Percentiles rank a stretch among this genome's conserved stretches.
Conservation (phyloP, 2,329 filamentous ascomycete species). For the Lizonia empirigonia region DNA sequence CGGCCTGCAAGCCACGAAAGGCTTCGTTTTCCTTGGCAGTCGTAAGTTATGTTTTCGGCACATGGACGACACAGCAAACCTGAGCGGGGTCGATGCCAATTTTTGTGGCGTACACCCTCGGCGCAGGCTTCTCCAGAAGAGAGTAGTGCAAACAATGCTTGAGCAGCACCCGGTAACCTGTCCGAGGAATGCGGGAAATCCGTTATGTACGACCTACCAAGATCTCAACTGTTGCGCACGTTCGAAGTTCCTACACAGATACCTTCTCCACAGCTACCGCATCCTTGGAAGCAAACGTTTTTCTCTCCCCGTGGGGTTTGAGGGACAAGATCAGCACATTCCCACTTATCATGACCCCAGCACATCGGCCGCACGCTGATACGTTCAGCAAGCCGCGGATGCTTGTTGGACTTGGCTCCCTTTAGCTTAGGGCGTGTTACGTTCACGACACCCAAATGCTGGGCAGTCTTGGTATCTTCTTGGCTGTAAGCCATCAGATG, state of each 20-base stretch:
- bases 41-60: constrained; percentile 29
- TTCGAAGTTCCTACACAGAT: not conserved
- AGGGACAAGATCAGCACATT: constrained; percentile 26
- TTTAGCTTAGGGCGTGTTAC: constrained; percentile 28
- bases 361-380: constrained; percentile 16
- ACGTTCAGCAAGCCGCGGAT: constrained; percentile 26
- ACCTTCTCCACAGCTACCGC: not conserved
- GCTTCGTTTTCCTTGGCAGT: constrained; percentile 36
- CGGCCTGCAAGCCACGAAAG: constrained; percentile 33
- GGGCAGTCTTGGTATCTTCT: constrained; percentile 39
- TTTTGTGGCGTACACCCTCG: constrained; percentile 29
- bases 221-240: not conserved
- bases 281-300: not conserved
- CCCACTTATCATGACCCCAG: constrained; percentile 8
- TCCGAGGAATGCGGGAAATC: not conserved
- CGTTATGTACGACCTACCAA: constrained; percentile 2
- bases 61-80: constrained; percentile 26
- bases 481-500: constrained; percentile 34
- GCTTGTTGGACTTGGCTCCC: constrained; percentile 38
- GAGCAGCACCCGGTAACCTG: constrained; percentile 32
- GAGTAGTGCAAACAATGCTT: constrained; percentile 28
- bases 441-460: constrained; percentile 30
- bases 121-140: constrained; percentile 32
- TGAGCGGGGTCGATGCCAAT: constrained; percentile 35
- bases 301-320: constrained; percentile 34